Conservation (phyloP, 768 basidiomycete genomes). For the Phylloporus sp. region DNA sequence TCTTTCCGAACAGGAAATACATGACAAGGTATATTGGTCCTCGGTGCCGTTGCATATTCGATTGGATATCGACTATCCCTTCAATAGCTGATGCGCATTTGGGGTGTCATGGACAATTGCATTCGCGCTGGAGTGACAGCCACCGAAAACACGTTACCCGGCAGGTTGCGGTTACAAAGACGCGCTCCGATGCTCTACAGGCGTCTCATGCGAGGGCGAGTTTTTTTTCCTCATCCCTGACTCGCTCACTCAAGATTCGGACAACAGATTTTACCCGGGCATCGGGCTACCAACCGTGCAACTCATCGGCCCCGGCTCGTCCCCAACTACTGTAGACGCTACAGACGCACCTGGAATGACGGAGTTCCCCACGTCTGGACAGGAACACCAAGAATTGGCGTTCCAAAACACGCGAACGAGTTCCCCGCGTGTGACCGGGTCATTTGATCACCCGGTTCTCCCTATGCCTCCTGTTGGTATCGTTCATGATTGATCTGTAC, state of each 20-base stretch:
- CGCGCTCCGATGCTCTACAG: slow-evolving; percentile 87
- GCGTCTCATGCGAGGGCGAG: slow-evolving; percentile 83
- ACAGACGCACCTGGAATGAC: slow-evolving; percentile 23
- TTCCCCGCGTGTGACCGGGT: slow-evolving; percentile 56
- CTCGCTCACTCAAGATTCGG: slow-evolving; percentile 9
- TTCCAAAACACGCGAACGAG: slow-evolving; percentile 14
- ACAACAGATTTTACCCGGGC: slow-evolving; percentile 48
- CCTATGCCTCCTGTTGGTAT: slow-evolving; percentile 75
- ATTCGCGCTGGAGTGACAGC: slow-evolving; percentile 83
- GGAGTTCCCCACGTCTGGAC: neutral
- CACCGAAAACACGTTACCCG: slow-evolving; percentile 75
- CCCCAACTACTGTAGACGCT: slow-evolving; percentile 12
- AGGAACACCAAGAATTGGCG: slow-evolving; percentile 3
- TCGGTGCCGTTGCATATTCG: neutral
- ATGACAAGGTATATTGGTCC: slow-evolving; percentile 49
- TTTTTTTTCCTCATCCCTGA: neutral
- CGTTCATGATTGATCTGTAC: neutral
- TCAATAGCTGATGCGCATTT: slow-evolving; percentile 63
- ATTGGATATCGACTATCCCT: neutral
- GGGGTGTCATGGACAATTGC: slow-evolving; percentile 90
- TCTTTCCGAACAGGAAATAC: slow-evolving; percentile 68
- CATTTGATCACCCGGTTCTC: slow-evolving; percentile 71
- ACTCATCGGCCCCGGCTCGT: slow-evolving; percentile 31
- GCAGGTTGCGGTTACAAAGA: slow-evolving; percentile 71
- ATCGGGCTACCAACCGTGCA: slow-evolving; percentile 35